These are phyloP conservation scores for Malassezia dermatis DNA, from an alignment of 1,284 basidiomycete species.

Conservation along the genomic window DNA sequence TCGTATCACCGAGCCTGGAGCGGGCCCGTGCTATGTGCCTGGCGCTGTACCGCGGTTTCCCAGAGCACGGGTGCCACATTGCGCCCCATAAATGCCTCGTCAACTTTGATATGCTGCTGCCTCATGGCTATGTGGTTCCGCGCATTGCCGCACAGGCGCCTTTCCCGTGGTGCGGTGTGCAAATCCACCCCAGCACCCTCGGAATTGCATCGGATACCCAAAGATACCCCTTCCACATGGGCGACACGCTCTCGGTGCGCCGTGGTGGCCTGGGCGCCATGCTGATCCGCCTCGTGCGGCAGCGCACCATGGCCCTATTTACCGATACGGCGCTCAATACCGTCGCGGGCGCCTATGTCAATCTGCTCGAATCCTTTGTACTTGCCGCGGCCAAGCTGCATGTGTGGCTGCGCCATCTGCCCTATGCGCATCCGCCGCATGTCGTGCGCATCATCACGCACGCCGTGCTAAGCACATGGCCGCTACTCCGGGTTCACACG, in stretches of 20 bases:
- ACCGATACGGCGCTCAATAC: conserved; percentile 67
- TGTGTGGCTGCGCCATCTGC: conserved; percentile 55
- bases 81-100: conserved; percentile 75
- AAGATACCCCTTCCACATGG: conserved; percentile 27
- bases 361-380: conserved; percentile 78
- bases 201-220: conserved; percentile 31
- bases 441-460: conserved; percentile 16
- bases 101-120: conserved; percentile 68
- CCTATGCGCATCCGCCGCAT: conserved; percentile 45
- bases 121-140: conserved; percentile 54
- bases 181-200: conserved; percentile 26
- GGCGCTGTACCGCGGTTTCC: conserved; percentile 64
- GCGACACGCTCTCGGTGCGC: conserved; percentile 47
- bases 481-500: conserved; percentile 18
- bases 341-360: conserved; percentile 58
- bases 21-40: conserved; percentile 64
- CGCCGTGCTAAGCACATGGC: conserved; percentile 18
- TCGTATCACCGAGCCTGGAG: conserved; percentile 61
- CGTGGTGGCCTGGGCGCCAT: conserved; percentile 32
- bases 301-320: conserved; percentile 58
- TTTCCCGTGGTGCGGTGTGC: conserved; percentile 45
- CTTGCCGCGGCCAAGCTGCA: conserved; percentile 79
- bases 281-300: conserved; percentile 19
- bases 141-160: conserved; percentile 15
- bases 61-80: conserved; percentile 81